Evolutionary conservation across 257 asterid genomes (phyloP), one percentile per base, ranked within the genome.

Genomic region (Coffea eugenioides): DNA sequence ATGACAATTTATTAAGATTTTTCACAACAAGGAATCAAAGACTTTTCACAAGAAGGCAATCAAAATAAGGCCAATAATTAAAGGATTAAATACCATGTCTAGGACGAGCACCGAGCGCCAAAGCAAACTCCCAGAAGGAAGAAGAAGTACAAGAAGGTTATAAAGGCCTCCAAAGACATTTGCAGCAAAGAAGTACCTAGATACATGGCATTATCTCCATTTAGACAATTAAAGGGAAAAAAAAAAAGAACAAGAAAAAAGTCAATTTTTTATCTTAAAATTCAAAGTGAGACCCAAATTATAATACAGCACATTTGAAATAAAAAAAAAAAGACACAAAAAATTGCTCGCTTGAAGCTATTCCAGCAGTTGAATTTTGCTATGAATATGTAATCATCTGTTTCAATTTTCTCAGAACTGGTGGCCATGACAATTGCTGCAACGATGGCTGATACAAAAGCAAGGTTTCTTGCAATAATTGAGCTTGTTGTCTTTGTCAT

Each of bases 341-440:
- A 56, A 15, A 4, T 45, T 20, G 77, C 84, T 80, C 62, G 86
- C 90, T 36, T 5, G 54, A 86, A 79, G 71, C 80, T 80, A n/a
- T n/a, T 68, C 89, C 89, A 88, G 64, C 51, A 5, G 64, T 48
- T 1, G n/a, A 4, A 72, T 25, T 72, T 49, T 12, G 59, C 23
- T 27, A 4, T 72, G 59, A 82, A 45, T 15, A 9, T 48, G 6
- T 27, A 6, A 8, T 64, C n/a, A 3, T 25, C 25, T 7, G 6
- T 14, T 1, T 76, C 25, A 74, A 78, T 73, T 13, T 41, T 77
- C 73, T 81, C 81, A 66, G 25, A 23, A 80, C 77, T 81, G 8
- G 5, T 7, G 21, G 76, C 51, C 82, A 83, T 82, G 21, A 79
- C 54, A 76, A 84, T 36, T 69, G 74, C 65, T 1, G 87, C 90